phyloP scores from a whole-genome alignment of 345 rosid genomes.

The Eucalyptus microcorys region DNA sequence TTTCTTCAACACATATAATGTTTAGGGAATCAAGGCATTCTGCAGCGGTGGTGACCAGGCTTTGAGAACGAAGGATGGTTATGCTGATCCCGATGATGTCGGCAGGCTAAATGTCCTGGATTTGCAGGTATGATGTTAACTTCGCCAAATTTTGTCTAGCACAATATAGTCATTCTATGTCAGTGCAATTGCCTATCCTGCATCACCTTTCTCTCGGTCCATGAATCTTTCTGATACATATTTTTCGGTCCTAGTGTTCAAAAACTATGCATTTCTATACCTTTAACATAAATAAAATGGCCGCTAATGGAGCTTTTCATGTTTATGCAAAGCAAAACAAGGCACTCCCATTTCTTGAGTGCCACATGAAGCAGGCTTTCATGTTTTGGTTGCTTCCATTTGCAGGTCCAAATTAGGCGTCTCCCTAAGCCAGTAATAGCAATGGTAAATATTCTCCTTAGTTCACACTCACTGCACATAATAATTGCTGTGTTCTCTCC shows the following conservation, averaged over 20 bases:
- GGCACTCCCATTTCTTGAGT: background rate
- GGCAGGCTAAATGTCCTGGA: constrained; percentile 81
- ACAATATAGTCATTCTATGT: background rate
- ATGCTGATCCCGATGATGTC: constrained; percentile 59
- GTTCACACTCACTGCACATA: background rate
- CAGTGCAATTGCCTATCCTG: background rate
- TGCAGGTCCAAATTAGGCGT: constrained; percentile 81
- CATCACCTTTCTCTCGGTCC: background rate
- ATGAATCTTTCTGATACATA: background rate
- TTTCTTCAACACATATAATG: background rate
- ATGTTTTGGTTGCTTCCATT: background rate
- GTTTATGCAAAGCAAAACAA: background rate
- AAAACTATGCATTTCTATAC: background rate
- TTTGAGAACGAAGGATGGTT: constrained; percentile 60
- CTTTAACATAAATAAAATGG: background rate
- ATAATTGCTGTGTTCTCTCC: background rate
- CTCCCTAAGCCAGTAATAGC: constrained; percentile 97
- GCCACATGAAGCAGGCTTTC: background rate
- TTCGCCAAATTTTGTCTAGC: background rate
- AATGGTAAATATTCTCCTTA: constrained; percentile 37
- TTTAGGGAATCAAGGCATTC: constrained; percentile 83
- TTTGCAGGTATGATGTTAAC: constrained; percentile 43
- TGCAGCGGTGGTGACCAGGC: constrained; percentile 94
- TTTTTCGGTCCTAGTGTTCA: background rate
- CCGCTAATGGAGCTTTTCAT: background rate